phyloP scores from a whole-genome alignment of 768 basidiomycete genomes.

The Amanita thiersii region DNA sequence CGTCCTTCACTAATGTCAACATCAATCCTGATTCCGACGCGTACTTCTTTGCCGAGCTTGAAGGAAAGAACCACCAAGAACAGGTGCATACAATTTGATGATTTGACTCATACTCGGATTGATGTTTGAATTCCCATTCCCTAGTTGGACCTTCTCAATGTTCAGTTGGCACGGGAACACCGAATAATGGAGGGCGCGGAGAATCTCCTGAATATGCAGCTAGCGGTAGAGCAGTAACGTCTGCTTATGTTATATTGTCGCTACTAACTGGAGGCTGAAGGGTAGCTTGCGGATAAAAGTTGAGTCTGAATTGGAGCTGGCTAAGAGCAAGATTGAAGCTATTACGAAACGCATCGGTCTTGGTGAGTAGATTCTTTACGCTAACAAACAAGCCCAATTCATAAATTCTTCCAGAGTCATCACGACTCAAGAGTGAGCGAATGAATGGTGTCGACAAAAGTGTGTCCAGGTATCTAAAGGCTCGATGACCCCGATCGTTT shows the following conservation, averaged over 20 bases:
- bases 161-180: slow-evolving; percentile 65
- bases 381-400: slow-evolving; percentile 5
- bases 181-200: slow-evolving; percentile 90
- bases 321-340: slow-evolving; percentile 61
- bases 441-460: slow-evolving; percentile 30
- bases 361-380: slow-evolving; percentile 26
- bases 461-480: slow-evolving; percentile 12
- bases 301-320: slow-evolving; percentile 68
- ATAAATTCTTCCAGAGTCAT: slow-evolving; percentile 22
- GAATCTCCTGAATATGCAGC: slow-evolving; percentile 68
- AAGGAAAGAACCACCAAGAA: slow-evolving; percentile 34
- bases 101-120: neutral
- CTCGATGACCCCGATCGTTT: slow-evolving; percentile 1
- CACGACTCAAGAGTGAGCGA: slow-evolving; percentile 15
- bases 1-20: slow-evolving; percentile 5
- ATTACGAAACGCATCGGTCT: slow-evolving; percentile 54
- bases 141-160: slow-evolving; percentile 61
- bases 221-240: slow-evolving; percentile 32
- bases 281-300: slow-evolving; percentile 65
- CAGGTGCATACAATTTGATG: slow-evolving; percentile 26
- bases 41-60: slow-evolving; percentile 32
- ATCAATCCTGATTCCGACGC: slow-evolving; percentile 9
- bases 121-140: slow-evolving; percentile 4
- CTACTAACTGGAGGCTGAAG: slow-evolving; percentile 22
- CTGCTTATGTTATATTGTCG: slow-evolving; percentile 6